phyloP scores from a whole-genome alignment of 1,284 basidiomycete species.

The Cutaneotrichosporon dermatis region DNA sequence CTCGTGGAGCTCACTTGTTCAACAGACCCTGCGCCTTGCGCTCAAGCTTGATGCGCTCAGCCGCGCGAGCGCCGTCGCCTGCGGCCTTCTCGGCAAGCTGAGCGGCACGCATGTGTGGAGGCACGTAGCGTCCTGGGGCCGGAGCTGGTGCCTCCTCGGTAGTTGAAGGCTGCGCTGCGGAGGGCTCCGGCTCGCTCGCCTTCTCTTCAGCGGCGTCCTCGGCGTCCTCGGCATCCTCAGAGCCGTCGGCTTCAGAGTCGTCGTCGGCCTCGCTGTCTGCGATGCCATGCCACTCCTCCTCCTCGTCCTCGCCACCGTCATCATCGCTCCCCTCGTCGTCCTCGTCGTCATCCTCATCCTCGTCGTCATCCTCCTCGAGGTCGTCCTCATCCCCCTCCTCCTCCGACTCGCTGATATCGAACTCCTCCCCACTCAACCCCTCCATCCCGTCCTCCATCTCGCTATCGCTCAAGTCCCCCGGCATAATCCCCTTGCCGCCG shows the following conservation, averaged over 20 bases:
- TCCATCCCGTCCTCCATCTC: conserved; percentile 6
- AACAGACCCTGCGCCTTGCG: conserved; percentile 81
- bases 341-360: conserved; percentile 2
- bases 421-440: not conserved
- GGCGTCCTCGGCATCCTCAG: conserved; percentile 19
- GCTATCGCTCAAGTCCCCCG: conserved; percentile 8
- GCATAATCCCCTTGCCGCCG: conserved; percentile 19
- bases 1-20: conserved; percentile 67
- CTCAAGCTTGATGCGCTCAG: conserved; percentile 62
- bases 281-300: conserved; percentile 6
- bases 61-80: conserved; percentile 50
- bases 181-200: not conserved
- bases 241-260: conserved; percentile 3
- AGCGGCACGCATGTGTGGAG: conserved; percentile 52
- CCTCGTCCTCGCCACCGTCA: conserved; percentile 14
- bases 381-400: conserved; percentile 13
- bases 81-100: conserved; percentile 41
- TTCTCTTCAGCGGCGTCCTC: conserved; percentile 18
- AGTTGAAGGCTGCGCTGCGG: too few species aligned
- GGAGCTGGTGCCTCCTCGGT: conserved; percentile 14
- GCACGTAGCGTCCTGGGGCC: conserved; percentile 49
- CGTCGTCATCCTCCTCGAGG: conserved; percentile 8
- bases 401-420: conserved; percentile 13
- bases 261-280: conserved; percentile 8
- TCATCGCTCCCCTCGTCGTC: conserved; percentile 13